Conservation (phyloP, 805 yeast species). For the Suhomyces pyralidae region DNA sequence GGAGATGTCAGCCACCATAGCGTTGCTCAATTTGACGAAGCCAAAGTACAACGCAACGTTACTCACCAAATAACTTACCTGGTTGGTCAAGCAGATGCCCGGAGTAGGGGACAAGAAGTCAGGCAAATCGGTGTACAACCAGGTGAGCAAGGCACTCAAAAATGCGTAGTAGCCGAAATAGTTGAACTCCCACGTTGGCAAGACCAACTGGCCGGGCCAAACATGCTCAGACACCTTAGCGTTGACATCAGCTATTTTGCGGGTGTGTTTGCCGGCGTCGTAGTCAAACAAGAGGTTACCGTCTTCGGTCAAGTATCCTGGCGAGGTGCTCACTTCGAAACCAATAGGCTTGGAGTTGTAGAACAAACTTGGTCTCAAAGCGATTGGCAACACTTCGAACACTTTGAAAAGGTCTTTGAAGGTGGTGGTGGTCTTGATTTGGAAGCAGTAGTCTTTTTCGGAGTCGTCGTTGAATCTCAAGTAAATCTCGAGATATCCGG, state of each 20-base stretch:
- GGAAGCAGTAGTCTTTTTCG: conserved; percentile 89
- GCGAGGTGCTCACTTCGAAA: conserved; percentile 59
- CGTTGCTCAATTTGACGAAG: conserved; percentile 40
- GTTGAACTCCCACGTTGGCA: conserved; percentile 66
- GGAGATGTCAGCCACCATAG: conserved; percentile 48
- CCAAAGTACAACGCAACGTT: conserved; percentile 32
- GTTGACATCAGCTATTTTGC: conserved; percentile 42
- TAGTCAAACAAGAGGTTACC: conserved; percentile 74
- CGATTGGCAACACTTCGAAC: conserved; percentile 65
- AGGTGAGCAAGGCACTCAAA: conserved; percentile 44
- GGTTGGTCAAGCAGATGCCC: conserved; percentile 74
- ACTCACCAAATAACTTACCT: conserved; percentile 31
- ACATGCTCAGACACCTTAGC: conserved; percentile 56
- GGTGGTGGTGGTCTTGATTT: conserved; percentile 56
- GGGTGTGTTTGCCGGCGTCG: conserved; percentile 51
- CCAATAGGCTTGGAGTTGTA: conserved; percentile 62
- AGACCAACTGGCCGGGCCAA: conserved; percentile 88
- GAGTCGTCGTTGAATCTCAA: conserved; percentile 80
- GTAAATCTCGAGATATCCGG: conserved; percentile 48
- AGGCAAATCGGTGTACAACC: conserved; percentile 95
- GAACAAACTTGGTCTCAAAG: conserved; percentile 77
- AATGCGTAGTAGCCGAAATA: conserved; percentile 41
- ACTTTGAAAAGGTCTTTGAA: conserved; percentile 59
- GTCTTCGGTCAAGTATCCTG: conserved; percentile 79
- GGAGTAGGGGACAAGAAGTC: conserved; percentile 90